These are phyloP conservation scores for Floccularia luteovirens DNA, from an alignment of 768 basidiomycete genomes.

Conservation along the genomic window DNA sequence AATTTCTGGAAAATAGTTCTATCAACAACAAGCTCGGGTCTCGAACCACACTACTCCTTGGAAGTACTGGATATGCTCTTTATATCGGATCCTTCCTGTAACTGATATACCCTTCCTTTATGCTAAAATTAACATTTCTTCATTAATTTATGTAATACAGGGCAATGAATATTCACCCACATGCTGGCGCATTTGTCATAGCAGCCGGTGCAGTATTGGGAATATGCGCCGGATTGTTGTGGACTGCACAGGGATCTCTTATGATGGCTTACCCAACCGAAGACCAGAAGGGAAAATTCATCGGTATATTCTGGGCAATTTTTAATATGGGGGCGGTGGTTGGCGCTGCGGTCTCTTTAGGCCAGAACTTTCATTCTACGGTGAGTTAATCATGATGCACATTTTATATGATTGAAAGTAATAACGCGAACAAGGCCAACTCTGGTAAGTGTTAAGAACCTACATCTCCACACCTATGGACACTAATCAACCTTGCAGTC, in stretches of 20 bases:
- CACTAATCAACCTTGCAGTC: constrained; percentile 26
- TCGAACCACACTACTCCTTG: constrained; percentile 62
- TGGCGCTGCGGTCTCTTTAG: constrained; percentile 69
- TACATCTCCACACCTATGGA: neutral
- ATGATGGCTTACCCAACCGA: constrained; percentile 85
- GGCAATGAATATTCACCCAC: constrained; percentile 60
- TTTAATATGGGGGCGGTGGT: constrained; percentile 81
- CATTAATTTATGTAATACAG: constrained; percentile 21
- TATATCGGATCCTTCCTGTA: constrained; percentile 72
- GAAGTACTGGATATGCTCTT: constrained; percentile 68
- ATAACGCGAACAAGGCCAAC: neutral
- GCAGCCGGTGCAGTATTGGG: constrained; percentile 68
- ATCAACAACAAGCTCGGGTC: constrained; percentile 78
- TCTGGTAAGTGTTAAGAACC: neutral
- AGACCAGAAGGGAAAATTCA: constrained; percentile 66
- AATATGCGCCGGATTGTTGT: constrained; percentile 61
- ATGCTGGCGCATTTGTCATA: constrained; percentile 57
- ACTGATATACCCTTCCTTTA: neutral
- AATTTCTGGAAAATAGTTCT: constrained; percentile 33
- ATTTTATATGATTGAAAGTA: neutral
- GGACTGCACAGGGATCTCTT: constrained; percentile 82
- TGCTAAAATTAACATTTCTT: neutral
- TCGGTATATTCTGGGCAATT: constrained; percentile 78
- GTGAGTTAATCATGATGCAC: constrained; percentile 12
- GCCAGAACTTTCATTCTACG: constrained; percentile 56